phyloP scores from a whole-genome alignment of 1,284 basidiomycete genomes.

The Puccinia coronata region DNA sequence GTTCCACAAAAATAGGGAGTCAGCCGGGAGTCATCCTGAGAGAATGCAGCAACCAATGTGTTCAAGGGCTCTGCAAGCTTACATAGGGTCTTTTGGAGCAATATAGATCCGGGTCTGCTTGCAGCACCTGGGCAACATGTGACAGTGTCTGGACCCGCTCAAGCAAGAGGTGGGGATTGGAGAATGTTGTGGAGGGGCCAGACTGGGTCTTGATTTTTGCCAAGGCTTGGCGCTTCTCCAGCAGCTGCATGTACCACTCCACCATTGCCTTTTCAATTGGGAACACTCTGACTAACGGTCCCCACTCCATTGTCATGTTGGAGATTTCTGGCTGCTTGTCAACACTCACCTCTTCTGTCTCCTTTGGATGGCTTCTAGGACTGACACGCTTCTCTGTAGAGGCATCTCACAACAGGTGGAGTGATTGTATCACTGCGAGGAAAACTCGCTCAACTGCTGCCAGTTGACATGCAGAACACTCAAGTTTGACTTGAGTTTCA shows the following conservation, averaged over 20 bases:
- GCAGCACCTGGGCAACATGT: slow-evolving; percentile 66
- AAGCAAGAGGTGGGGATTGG: slow-evolving; percentile 79
- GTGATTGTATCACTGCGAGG: slow-evolving; percentile 89
- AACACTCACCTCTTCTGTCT: slow-evolving; percentile 75
- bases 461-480: too few species aligned
- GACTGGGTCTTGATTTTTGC: slow-evolving; percentile 67
- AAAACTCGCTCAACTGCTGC: too few species aligned
- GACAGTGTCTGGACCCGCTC: slow-evolving; percentile 67
- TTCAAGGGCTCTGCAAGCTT: too few species aligned
- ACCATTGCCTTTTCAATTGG: slow-evolving; percentile 82
- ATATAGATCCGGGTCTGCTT: slow-evolving; percentile 74
- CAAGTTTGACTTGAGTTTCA: too few species aligned
- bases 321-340: slow-evolving; percentile 94
- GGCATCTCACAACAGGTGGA: slow-evolving; percentile 98
- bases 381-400: slow-evolving; percentile 97
- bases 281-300: slow-evolving; percentile 92
- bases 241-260: slow-evolving; percentile 81
- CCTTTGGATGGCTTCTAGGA: too few species aligned
- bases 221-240: slow-evolving; percentile 76
- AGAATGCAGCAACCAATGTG: too few species aligned
- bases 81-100: slow-evolving; percentile 91
- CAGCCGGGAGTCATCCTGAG: too few species aligned
- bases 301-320: slow-evolving; percentile 99
- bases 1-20: too few species aligned
- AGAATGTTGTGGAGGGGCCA: slow-evolving; percentile 68